Base-by-base conservation (phyloP, 2,329 filamentous ascomycete species). In the Neopestalotiopsis sp. region DNA sequence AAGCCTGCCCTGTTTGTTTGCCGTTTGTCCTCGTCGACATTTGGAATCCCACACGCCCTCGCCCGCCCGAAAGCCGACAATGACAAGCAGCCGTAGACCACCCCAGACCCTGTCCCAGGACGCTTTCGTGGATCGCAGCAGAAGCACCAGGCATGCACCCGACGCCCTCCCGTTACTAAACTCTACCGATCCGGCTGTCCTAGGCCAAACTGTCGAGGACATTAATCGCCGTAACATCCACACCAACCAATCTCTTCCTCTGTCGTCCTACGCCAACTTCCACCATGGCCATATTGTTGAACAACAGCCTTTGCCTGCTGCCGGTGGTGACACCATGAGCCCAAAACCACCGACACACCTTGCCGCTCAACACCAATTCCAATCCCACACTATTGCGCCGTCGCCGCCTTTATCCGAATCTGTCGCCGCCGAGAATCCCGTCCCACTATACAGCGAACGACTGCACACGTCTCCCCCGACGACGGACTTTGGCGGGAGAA, bases 341-440 rank as follows among this genome's bases (percentile, higher is more conserved):
- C 71, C 71, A 34, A 74, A 64, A 65, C 65, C 71, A 56, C 65
- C 71, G 17, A 61, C 70, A 28, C 73, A 73, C 61, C 71, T 73
- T 69, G 72, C 66, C 20, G 72, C 67, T 24, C 76, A 76, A 63
- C 73, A 78, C 53, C 76, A 76, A 69, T 83, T 83, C 70, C 74
- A 77, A 66, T 78, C 81, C 59, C 79, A 79, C 70, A 82, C 79
- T 14, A 82, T 79, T 73, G 79, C 81, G 30, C 80, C 81, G 57
- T 82, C 81, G 62, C 78, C 78, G 53, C 79, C 78, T 40, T 74
- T 76, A 30, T 58, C 76, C 61, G 73, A 73, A 42, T 73, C 76
- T 30, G 71, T 70, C 56, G 53, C 71, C 53, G 64, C 70, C 65
- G 69, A 70, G 64, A 68, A 72, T 68, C 59, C 70, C 62, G 49